Percentiles rank a stretch among this genome's conserved stretches.
These are phyloP conservation scores for Penicillium sclerotigenum DNA, from an alignment of 2,329 filamentous ascomycete species.

Conservation along the genomic window DNA sequence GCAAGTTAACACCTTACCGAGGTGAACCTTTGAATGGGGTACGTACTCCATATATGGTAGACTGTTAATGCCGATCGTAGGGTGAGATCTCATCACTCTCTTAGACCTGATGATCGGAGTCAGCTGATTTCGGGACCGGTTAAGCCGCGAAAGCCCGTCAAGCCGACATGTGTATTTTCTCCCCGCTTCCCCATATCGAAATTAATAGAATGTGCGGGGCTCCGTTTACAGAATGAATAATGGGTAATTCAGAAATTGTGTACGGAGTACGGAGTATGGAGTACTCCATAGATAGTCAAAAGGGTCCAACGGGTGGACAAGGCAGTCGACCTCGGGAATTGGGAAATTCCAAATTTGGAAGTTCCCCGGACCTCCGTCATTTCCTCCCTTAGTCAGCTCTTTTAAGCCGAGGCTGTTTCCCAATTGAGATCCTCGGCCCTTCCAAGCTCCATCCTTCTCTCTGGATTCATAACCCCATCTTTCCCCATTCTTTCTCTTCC, in stretches of 20 bases:
- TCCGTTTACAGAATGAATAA: background rate
- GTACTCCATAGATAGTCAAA: background rate
- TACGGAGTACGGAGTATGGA: background rate
- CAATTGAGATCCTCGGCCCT: conserved; percentile 20
- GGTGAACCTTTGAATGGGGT: too few relatives aligned
- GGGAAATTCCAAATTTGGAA: background rate
- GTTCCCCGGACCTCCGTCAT: background rate
- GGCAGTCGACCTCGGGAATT: background rate
- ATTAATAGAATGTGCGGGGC: background rate
- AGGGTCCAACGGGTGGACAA: background rate
- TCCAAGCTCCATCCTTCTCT: conserved; percentile 5
- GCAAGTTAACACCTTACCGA: background rate
- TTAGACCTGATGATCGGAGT: background rate
- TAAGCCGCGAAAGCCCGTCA: conserved; percentile 1
- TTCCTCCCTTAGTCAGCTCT: conserved; percentile 5
- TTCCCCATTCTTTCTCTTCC: conserved; percentile 1
- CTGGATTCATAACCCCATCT: conserved; percentile 19
- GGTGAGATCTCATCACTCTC: conserved; percentile 1
- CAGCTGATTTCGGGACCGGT: conserved; percentile 16
- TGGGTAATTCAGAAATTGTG: background rate
- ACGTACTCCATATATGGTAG: too few relatives aligned
- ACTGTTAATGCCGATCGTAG: background rate
- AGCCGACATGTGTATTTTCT: background rate
- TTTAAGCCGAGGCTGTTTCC: conserved; percentile 25
- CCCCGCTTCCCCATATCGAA: conserved; percentile 1